phyloP scores from a whole-genome alignment of 768 basidiomycete species.

The Boletus pseudopeckii region DNA sequence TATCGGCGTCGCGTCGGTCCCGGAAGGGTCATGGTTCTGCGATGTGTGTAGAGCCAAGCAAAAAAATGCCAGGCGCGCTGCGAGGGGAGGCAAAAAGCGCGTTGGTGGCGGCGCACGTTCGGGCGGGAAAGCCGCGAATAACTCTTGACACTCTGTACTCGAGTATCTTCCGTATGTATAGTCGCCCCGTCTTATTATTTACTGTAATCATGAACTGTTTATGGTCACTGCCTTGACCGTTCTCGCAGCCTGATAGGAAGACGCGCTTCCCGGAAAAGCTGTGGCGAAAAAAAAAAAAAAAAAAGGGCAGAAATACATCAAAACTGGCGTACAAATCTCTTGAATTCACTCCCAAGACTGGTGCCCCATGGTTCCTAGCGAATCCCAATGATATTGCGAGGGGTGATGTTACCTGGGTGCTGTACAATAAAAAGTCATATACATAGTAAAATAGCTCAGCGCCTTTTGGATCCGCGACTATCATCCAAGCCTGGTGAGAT shows the following conservation, averaged over 20 bases:
- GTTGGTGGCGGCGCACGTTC: conserved; percentile 34
- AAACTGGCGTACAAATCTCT: not conserved
- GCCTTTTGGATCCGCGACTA: conserved; percentile 63
- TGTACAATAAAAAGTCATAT: conserved; percentile 29
- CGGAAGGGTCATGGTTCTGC: conserved; percentile 76
- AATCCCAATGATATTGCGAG: conserved; percentile 2
- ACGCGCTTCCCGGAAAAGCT: not conserved
- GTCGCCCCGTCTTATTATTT: conserved; percentile 17
- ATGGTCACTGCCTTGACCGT: not conserved
- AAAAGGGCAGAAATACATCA: no score
- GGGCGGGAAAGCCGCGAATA: conserved; percentile 28
- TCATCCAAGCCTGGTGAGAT: conserved; percentile 73
- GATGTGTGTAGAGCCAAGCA: conserved; percentile 59
- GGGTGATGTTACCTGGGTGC: conserved; percentile 13
- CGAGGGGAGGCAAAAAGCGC: conserved; percentile 53
- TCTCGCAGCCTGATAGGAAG: not conserved
- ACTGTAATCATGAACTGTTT: conserved; percentile 18
- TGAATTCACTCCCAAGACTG: not conserved
- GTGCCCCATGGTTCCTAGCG: not conserved
- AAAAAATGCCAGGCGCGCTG: conserved; percentile 46
- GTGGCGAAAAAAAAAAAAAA: not conserved
- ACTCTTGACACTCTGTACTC: conserved; percentile 21
- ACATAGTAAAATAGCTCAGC: conserved; percentile 43
- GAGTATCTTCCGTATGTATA: conserved; percentile 15
- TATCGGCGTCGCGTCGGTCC: conserved; percentile 61